phyloP scores from a whole-genome alignment of 495 filamentous ascomycete species.

The Penicillium mononematosum region DNA sequence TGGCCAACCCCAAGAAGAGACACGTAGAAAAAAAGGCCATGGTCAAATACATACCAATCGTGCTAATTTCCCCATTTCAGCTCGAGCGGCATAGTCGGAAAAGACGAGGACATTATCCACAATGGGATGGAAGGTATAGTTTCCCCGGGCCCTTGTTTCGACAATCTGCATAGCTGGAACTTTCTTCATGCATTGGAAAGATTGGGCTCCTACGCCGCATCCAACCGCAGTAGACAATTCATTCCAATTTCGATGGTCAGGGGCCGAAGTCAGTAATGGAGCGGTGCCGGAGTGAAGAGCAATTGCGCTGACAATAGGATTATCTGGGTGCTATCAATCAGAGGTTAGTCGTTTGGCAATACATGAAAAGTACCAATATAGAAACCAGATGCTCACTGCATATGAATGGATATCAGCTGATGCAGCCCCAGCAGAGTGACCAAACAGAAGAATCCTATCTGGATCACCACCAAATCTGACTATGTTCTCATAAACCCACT shows the following conservation, averaged over 20 bases:
- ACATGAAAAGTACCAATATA: neutral
- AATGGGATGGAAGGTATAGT: too few relatives aligned
- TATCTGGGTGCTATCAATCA: slow-evolving; percentile 19
- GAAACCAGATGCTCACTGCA: slow-evolving; percentile 14
- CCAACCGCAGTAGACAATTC: slow-evolving; percentile 4
- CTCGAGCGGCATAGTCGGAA: too few relatives aligned
- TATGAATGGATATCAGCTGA: slow-evolving; percentile 33
- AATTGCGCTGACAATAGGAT: slow-evolving; percentile 39
- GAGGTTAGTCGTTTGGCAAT: neutral
- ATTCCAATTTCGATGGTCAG: slow-evolving; percentile 6
- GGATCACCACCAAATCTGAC: slow-evolving; percentile 40
- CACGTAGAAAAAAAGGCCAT: too few relatives aligned
- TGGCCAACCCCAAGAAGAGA: neutral
- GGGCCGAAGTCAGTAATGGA: neutral
- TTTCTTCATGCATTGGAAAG: too few relatives aligned
- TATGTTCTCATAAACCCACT: slow-evolving; percentile 39
- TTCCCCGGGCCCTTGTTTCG: too few relatives aligned
- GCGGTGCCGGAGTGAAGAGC: slow-evolving; percentile 50
- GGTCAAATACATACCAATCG: slow-evolving; percentile 4
- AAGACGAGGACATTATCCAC: too few relatives aligned
- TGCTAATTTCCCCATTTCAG: neutral
- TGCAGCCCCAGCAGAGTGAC: slow-evolving; percentile 34
- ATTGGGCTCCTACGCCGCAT: neutral
- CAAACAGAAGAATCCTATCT: slow-evolving; percentile 34
- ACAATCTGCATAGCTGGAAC: too few relatives aligned